These are phyloP conservation scores for Ogataea glucozyma DNA, from an alignment of 805 yeast species.

Conservation along the genomic window DNA sequence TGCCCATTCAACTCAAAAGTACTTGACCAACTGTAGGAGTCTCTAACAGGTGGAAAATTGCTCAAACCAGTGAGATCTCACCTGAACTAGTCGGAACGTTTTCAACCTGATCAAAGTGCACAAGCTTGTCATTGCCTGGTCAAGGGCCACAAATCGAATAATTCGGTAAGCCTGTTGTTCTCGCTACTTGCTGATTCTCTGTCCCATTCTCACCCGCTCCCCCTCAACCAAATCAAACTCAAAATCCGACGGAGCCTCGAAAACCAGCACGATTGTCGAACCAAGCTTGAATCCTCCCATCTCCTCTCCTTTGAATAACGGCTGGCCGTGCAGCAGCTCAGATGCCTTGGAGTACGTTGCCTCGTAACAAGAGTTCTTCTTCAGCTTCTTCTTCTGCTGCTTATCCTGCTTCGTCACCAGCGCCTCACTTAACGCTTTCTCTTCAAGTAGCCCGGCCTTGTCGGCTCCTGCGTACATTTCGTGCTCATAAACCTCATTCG, in stretches of 20 bases:
- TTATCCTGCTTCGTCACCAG: constrained; percentile 5
- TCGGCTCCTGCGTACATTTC: constrained; percentile 32
- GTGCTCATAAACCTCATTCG: constrained; percentile 71
- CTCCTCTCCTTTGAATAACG: constrained; percentile 87
- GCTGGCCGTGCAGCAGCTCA: constrained; percentile 76
- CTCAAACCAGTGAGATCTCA: too few species aligned
- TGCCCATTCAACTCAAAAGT: too few species aligned
- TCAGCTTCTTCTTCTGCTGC: constrained; percentile 41
- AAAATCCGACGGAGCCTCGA: constrained; percentile 89
- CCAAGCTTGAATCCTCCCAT: constrained; percentile 98
- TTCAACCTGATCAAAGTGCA: too few species aligned
- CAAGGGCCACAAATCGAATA: constrained; percentile 1
- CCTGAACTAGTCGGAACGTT: too few species aligned
- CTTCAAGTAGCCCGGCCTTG: constrained; percentile 13
- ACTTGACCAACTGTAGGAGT: too few species aligned
- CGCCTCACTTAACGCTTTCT: constrained; percentile 6
- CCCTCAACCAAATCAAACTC: constrained; percentile 68
- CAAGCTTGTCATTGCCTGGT: not conserved
- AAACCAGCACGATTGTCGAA: constrained; percentile 92
- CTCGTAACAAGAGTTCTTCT: constrained; percentile 85
- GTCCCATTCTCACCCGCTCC: constrained; percentile 84
- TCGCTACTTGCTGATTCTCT: constrained; percentile 57
- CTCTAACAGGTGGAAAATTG: too few species aligned
- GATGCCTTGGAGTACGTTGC: constrained; percentile 88
- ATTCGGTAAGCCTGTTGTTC: constrained; percentile 10